Evolutionary conservation across 371 early-diverging fungal species (phyloP), one percentile per base, ranked within the genome.

Genomic region (Fennellomyces sp.): DNA sequence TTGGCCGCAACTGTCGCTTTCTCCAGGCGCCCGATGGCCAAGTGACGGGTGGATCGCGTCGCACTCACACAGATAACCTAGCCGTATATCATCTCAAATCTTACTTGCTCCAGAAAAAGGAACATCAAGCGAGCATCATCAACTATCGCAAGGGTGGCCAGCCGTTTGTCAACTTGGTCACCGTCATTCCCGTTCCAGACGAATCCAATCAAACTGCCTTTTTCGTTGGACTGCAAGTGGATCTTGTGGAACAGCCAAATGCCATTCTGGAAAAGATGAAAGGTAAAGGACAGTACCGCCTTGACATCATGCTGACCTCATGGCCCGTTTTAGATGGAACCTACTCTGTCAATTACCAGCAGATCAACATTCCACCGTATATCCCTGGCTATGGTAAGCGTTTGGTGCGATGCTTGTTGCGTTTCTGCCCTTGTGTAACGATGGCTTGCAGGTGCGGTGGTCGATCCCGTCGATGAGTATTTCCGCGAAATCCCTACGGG

Each of bases 121-220:
- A 91, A 55, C 79, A 82, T 41, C 91, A 91, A 66, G 83, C 82
- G 10, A 76, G 78, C 28, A 70, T 85, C 11, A 82, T 91, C 59
- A 91, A 91, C 50, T 91, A 88, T 64, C 75, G 82, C 48, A 87
- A 87, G 60, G 79, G 79, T 30, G 91, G 90, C 6, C 86, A 84
- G 79, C 87, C 91, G 21, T 91, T 91, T 73, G 83, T 90, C 61
- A 90, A 89, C 61, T 69, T 88, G n/a, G 65, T 89, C 15, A 89
- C 90, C 10, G 78, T 89, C 13, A 85, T 91, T 33, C 90, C 91
- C 0, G 73, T 90, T 11, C 69, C 66, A 5, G 69, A 69, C 55
- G 82, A 77, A 13, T 41, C 55, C 45, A 69, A 71, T 13, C 77
- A 82, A 27, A 64, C 84, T 11, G 67, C 77, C n/a, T 86, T 80